Evolutionary conservation across 2,329 filamentous ascomycete genomes (phyloP).

Genomic region (Aspergillus felis): DNA sequence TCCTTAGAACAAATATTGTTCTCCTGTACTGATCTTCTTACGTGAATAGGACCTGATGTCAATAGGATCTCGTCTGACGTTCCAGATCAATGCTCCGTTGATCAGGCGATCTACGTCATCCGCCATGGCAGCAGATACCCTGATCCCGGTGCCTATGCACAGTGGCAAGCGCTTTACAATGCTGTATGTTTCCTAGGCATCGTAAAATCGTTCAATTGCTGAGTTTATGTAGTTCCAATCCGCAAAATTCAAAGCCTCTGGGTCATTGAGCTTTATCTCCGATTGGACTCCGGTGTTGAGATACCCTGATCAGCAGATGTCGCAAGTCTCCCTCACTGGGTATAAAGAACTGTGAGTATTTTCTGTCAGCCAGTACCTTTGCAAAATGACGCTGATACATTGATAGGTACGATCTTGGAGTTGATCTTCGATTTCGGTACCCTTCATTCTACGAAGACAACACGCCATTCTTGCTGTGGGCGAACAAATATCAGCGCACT

Average conservation of each 20-base stretch:
- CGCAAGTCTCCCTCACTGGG: conserved; percentile 58
- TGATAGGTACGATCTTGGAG: conserved; percentile 30
- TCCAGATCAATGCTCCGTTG: conserved; percentile 55
- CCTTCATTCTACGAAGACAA: conserved; percentile 49
- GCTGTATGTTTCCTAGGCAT: conserved; percentile 11
- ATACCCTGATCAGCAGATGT: conserved; percentile 53
- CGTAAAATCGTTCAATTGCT: neutral
- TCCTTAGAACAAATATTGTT: neutral
- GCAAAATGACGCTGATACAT: neutral
- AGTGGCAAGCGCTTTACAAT: conserved; percentile 45
- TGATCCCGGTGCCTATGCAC: conserved; percentile 56
- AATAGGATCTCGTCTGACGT: conserved; percentile 52
- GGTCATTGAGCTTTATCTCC: conserved; percentile 54
- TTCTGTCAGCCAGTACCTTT: too few relatives aligned
- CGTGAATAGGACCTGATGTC: conserved; percentile 50
- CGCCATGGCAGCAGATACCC: conserved; percentile 63
- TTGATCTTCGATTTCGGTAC: conserved; percentile 15
- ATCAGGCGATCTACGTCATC: conserved; percentile 57
- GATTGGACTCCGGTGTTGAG: conserved; percentile 57
- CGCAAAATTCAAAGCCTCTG: conserved; percentile 51
- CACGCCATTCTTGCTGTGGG: conserved; percentile 57
- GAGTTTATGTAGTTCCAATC: conserved; percentile 46
- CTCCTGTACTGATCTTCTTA: neutral
- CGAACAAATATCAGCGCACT: conserved; percentile 60
- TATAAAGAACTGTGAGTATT: conserved; percentile 50